phyloP scores from a whole-genome alignment of 2,329 filamentous ascomycete genomes.

The Sclerotiophoma versabilis region DNA sequence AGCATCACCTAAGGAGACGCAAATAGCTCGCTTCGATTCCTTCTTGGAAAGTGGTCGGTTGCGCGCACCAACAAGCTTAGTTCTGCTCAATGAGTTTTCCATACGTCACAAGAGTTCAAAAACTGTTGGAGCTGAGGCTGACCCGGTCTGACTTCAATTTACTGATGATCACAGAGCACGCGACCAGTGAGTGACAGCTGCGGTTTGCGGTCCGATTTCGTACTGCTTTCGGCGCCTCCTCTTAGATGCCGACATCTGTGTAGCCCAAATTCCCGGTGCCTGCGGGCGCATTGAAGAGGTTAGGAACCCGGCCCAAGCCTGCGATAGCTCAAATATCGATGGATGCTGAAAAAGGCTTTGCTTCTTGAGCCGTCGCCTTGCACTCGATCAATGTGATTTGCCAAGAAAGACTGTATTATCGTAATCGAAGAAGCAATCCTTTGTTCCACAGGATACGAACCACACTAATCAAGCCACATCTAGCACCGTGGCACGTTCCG shows the following conservation, averaged over 20 bases:
- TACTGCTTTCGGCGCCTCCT: too few species aligned
- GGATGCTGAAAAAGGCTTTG: neutral
- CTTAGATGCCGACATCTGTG: too few species aligned
- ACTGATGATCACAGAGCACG: neutral
- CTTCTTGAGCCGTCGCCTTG: neutral
- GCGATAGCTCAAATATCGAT: neutral
- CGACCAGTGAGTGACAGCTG: neutral
- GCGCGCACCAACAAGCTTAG: too few species aligned
- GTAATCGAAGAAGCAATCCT: neutral
- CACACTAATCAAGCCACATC: slow-evolving; percentile 10
- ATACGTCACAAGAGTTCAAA: neutral
- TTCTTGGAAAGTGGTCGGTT: neutral
- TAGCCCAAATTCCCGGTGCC: neutral
- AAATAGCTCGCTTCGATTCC: neutral
- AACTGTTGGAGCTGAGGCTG: neutral
- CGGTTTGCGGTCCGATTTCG: slow-evolving; percentile 7
- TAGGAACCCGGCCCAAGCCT: too few species aligned
- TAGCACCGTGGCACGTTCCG: slow-evolving; percentile 8
- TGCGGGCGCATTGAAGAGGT: neutral
- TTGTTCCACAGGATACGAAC: neutral
- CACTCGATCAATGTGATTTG: neutral
- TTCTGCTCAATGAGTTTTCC: neutral
- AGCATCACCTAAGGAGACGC: neutral
- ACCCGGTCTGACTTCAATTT: neutral
- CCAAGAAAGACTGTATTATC: neutral